These are phyloP conservation scores for Penicillium macrosclerotiorum DNA, from an alignment of 495 filamentous ascomycete species.

Conservation along the genomic window DNA sequence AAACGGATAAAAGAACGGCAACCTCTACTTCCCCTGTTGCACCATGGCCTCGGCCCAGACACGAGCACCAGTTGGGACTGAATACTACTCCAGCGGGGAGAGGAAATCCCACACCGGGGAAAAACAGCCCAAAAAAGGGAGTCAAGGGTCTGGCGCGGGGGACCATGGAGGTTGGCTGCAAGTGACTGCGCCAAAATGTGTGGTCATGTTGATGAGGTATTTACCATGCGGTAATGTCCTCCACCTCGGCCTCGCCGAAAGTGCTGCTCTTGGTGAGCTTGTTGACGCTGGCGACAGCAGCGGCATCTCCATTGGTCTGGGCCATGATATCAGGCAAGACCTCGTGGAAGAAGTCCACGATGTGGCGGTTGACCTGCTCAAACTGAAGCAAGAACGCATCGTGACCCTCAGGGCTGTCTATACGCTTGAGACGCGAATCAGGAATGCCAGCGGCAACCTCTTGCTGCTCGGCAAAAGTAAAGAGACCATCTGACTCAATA, in stretches of 20 bases:
- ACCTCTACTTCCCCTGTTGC: slow-evolving; percentile 39
- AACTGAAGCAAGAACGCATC: slow-evolving; percentile 97
- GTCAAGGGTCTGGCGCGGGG: slow-evolving; percentile 18
- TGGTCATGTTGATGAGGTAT: not conserved
- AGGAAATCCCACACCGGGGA: no score
- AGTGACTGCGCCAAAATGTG: slow-evolving; percentile 20
- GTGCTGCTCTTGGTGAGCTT: slow-evolving; percentile 74
- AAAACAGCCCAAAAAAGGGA: slow-evolving; percentile 10
- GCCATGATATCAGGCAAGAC: slow-evolving; percentile 84
- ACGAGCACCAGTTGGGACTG: not conserved
- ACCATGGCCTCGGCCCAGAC: slow-evolving; percentile 17
- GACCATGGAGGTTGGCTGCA: slow-evolving; percentile 36
- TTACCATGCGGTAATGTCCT: slow-evolving; percentile 96
- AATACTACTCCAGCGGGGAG: no score
- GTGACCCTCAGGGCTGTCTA: slow-evolving; percentile 91
- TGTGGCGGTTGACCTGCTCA: slow-evolving; percentile 89
- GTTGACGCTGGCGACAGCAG: slow-evolving; percentile 35
- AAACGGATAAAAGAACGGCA: slow-evolving; percentile 42
- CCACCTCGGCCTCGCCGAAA: slow-evolving; percentile 93
- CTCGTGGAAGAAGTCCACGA: slow-evolving; percentile 79
- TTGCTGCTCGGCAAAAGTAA: slow-evolving; percentile 94
- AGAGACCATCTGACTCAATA: slow-evolving; percentile 91
- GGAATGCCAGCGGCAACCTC: slow-evolving; percentile 84
- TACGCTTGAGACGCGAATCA: slow-evolving; percentile 72
- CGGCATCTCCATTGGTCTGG: slow-evolving; percentile 45